These are phyloP conservation scores for Colletotrichum spaethianum DNA, from an alignment of 2,329 filamentous ascomycete genomes.

Conservation along the genomic window DNA sequence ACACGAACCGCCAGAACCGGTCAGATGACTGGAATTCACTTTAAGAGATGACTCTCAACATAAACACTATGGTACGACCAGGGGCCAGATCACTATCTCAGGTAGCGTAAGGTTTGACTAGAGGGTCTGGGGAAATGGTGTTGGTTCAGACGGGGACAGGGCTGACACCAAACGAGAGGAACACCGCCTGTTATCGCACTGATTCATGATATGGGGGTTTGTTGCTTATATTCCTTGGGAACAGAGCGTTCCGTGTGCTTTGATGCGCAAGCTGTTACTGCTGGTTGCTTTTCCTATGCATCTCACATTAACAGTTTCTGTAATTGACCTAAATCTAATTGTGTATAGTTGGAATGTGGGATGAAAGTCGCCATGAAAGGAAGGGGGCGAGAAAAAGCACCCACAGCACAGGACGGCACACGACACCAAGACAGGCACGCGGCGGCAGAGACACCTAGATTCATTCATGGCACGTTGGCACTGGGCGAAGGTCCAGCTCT, in stretches of 20 bases:
- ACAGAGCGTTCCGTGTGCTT: background rate
- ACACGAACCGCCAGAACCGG: background rate
- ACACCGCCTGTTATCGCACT: background rate
- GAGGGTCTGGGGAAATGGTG: background rate
- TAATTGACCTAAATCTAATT: background rate
- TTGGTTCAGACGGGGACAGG: background rate
- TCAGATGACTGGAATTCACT: background rate
- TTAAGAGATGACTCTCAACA: background rate
- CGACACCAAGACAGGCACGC: background rate
- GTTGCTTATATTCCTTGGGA: background rate
- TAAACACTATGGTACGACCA: background rate
- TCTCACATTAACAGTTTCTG: background rate
- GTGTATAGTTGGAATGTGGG: background rate
- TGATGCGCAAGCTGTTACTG: background rate
- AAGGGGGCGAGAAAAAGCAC: too few relatives aligned
- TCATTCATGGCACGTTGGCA: background rate
- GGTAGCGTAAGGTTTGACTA: background rate
- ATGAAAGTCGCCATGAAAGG: background rate
- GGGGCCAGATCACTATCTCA: background rate
- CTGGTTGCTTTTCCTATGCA: background rate
- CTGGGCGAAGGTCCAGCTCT: background rate
- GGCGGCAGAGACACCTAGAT: background rate
- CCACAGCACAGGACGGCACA: background rate
- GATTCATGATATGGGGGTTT: background rate
- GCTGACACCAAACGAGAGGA: background rate